Base-by-base conservation (phyloP, 805 yeast species). In the Nakazawaea ernobii region DNA sequence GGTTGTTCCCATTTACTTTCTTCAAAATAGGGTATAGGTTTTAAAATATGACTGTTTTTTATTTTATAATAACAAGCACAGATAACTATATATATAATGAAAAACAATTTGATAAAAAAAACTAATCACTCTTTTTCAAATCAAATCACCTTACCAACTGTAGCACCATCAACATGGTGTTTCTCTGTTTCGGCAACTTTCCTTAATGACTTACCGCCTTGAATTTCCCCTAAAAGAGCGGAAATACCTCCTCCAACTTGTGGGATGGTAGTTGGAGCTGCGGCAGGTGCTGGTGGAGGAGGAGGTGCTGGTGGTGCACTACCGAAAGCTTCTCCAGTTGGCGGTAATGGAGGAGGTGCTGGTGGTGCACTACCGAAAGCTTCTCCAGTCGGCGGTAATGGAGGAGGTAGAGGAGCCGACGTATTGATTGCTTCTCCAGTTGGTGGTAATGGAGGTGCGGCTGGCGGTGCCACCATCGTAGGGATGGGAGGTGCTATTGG, bases 171-270 rank as follows among this genome's bases (percentile, higher is more conserved):
- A 11, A 73, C 66, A 40, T 75, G 66, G 38, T 70, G 71, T 55
- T 75, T 71, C 47, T 76, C 71, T 30, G 64, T 60, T 4, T 74
- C 75, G 45, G 68, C 68, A 3, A 82, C 86, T 54, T 68, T 78
- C 50, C 67, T 73, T 58, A 82, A 69, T 2, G 69, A 43, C 35
- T 62, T 69, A 3, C 88, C 88, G 0, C 73, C 66, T 9, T 68
- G 66, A 45, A 82, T 82, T 58, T 82, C 81, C 3, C 82, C 81
- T 45, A 82, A 65, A 45, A 78, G 65, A 1, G 81, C 80, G 37
- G 68, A 57, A 26, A 82, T 60, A 38, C 70, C 65, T 27, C 61
- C 61, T 24, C 24, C 24, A 20, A 20, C 24, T 20, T 20, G 24
- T 20, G 24, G 24, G 5, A 20, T 5, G 24, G 24, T 20, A 20